phyloP scores from a whole-genome alignment of 208 protist species.

The Entamoeba histolytica region DNA sequence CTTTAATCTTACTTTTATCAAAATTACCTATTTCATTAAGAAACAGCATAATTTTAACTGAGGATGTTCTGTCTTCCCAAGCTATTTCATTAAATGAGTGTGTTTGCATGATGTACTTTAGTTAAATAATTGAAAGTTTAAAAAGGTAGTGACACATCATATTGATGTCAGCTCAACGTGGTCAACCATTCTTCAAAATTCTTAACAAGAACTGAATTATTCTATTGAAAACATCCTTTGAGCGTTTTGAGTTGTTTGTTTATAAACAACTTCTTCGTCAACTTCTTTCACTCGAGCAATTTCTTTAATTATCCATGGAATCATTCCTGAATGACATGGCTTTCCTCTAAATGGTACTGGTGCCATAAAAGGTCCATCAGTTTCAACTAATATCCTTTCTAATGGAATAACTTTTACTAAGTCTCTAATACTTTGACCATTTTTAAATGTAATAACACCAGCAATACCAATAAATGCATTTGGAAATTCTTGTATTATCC shows the following conservation, averaged over 20 bases:
- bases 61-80: neutral
- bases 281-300: conserved; percentile 38
- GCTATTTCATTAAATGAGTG: neutral
- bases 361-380: conserved; percentile 50
- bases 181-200: neutral
- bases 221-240: neutral
- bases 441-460: conserved; percentile 44
- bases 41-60: neutral
- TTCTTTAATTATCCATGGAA: conserved; percentile 38
- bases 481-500: conserved; percentile 34
- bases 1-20: neutral
- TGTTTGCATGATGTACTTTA: neutral
- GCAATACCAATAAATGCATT: conserved; percentile 48
- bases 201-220: neutral
- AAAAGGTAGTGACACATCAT: neutral
- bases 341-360: conserved; percentile 41
- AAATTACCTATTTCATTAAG: neutral
- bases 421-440: conserved; percentile 22
- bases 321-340: conserved; percentile 39
- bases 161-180: neutral
- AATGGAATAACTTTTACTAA: conserved; percentile 30
- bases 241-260: conserved; percentile 1
- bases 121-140: neutral
- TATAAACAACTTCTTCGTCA: conserved; percentile 22
- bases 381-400: conserved; percentile 43